These are phyloP conservation scores for Aurantiochytrium sp. DNA, from an alignment of 108 stramenopile genomes.

Conservation along the genomic window DNA sequence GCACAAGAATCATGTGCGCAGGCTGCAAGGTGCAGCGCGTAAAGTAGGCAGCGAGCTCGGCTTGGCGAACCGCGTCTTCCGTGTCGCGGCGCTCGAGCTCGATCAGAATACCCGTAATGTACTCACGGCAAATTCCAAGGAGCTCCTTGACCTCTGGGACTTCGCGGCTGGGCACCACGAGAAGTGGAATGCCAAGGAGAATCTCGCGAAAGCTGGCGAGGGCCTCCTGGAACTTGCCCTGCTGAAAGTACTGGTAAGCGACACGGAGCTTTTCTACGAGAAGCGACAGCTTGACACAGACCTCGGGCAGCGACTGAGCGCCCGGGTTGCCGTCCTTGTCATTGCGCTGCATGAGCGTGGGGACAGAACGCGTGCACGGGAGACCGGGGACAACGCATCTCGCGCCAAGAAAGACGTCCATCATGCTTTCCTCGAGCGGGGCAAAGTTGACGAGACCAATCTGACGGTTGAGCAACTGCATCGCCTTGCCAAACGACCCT, in stretches of 20 bases:
- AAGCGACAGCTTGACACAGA: slow-evolving; percentile 48
- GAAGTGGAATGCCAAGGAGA: slow-evolving; percentile 72
- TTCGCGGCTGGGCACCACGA: slow-evolving; percentile 72
- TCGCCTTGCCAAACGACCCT: slow-evolving; percentile 79
- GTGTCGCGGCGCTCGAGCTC: slow-evolving; percentile 57
- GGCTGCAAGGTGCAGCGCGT: slow-evolving; percentile 99
- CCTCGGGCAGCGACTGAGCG: slow-evolving; percentile 68
- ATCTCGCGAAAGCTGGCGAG: slow-evolving; percentile 64
- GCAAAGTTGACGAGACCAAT: slow-evolving; percentile 88
- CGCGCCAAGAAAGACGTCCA: slow-evolving; percentile 67
- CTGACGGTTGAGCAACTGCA: slow-evolving; percentile 92
- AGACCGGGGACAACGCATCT: slow-evolving; percentile 72
- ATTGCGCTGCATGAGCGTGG: slow-evolving; percentile 70
- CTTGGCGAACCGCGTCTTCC: slow-evolving; percentile 69
- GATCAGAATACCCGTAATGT: slow-evolving; percentile 90
- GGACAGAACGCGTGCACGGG: slow-evolving; percentile 35
- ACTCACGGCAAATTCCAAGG: slow-evolving; percentile 82
- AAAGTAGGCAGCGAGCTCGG: slow-evolving; percentile 96
- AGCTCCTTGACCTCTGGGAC: slow-evolving; percentile 86
- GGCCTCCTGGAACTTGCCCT: slow-evolving; percentile 86
- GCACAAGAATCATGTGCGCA: slow-evolving; percentile 82
- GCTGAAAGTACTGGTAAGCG: slow-evolving; percentile 85
- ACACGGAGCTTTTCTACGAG: slow-evolving; percentile 68
- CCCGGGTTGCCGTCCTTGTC: slow-evolving; percentile 67
- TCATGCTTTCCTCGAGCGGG: slow-evolving; percentile 64